Conservation (phyloP, 2,329 filamentous ascomycete species). For the Fusarium multiceps region DNA sequence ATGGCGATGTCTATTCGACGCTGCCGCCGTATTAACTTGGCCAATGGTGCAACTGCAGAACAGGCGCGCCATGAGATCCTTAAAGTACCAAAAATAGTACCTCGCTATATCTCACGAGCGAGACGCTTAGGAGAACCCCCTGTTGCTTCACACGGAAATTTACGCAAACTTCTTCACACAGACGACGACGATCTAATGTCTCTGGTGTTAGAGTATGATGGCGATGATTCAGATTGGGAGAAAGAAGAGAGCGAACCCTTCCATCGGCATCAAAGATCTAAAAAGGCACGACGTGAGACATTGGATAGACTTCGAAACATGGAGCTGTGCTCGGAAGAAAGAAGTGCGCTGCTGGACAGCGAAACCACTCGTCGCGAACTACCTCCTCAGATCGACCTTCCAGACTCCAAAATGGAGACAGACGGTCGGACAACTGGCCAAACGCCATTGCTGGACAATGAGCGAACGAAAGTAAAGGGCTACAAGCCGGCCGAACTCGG, state of each 20-base stretch:
- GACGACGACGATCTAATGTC: background rate
- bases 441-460: slow-evolving; percentile 5
- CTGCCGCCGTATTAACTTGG: background rate
- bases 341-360: slow-evolving; percentile 3
- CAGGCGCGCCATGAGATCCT: background rate
- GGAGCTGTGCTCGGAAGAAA: background rate
- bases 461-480: background rate
- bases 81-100: background rate
- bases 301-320: background rate
- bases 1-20: slow-evolving; percentile 27
- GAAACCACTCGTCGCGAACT: slow-evolving; percentile 17
- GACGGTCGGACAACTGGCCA: background rate
- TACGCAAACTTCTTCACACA: slow-evolving; percentile 1
- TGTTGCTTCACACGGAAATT: slow-evolving; percentile 11
- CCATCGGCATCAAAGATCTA: slow-evolving; percentile 23
- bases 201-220: slow-evolving; percentile 12
- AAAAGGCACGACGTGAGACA: background rate
- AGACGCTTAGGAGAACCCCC: slow-evolving; percentile 43
- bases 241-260: slow-evolving; percentile 21
- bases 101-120: slow-evolving; percentile 38
- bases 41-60: slow-evolving; percentile 5
- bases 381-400: slow-evolving; percentile 26
- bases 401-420: background rate
- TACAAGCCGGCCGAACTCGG: background rate
- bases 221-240: slow-evolving; percentile 35